These are phyloP conservation scores for Hypoxylon crocopeplum DNA, from an alignment of 495 filamentous ascomycete species.

Conservation along the genomic window DNA sequence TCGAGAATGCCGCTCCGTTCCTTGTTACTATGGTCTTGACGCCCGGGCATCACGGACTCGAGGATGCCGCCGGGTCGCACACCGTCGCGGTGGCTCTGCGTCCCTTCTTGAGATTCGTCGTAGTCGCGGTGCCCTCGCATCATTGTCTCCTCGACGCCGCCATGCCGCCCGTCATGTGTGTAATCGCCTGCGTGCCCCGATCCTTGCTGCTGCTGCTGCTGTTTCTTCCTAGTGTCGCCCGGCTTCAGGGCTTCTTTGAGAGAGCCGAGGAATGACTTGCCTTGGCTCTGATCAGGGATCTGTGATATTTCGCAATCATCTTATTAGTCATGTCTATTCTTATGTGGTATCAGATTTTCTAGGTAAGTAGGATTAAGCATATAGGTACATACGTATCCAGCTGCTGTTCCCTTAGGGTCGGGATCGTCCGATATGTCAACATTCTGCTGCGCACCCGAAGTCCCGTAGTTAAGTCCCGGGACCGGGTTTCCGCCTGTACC, in stretches of 20 bases:
- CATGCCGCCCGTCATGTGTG: conserved; percentile 25
- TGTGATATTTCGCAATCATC: not conserved
- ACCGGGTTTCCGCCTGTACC: conserved; percentile 26
- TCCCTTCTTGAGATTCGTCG: conserved; percentile 17
- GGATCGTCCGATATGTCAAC: conserved; percentile 27
- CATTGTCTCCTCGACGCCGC: conserved; percentile 22
- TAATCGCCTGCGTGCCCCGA: conserved; percentile 2
- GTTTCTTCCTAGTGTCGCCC: conserved; percentile 24
- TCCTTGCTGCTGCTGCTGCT: not conserved
- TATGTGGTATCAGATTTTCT: not conserved
- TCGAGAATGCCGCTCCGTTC: conserved; percentile 1
- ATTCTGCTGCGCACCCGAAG: conserved; percentile 3
- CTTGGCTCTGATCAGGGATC: conserved; percentile 9
- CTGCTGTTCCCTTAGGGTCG: conserved; percentile 30
- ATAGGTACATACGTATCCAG: conserved; percentile 28
- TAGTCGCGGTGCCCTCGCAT: conserved; percentile 21
- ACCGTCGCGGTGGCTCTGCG: conserved; percentile 1
- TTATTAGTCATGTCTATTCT: not conserved
- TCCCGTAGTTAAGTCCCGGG: conserved; percentile 15
- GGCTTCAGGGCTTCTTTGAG: conserved; percentile 33
- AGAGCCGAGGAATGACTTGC: conserved; percentile 22
- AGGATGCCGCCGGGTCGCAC: conserved; percentile 1
- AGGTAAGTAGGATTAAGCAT: not conserved
- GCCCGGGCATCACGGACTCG: conserved; percentile 19
- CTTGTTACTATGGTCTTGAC: conserved; percentile 4